phyloP scores from a whole-genome alignment of 345 rosid species.

The Ceriops tagal region DNA sequence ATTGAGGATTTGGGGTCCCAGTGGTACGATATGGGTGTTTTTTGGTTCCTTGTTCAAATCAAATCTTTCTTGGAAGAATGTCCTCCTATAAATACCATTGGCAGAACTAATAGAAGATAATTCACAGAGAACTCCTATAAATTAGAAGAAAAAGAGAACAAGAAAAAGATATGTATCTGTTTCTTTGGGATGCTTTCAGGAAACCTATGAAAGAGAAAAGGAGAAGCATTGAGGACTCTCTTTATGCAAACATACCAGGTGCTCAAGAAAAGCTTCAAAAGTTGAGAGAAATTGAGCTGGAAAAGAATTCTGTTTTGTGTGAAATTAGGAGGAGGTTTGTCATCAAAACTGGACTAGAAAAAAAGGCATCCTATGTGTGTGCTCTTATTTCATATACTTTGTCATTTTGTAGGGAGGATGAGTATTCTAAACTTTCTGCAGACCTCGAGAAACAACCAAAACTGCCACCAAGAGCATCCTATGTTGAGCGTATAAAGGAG shows the following conservation, averaged over 20 bases:
- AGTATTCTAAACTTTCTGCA: slow-evolving; percentile 39
- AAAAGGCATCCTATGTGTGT: background rate
- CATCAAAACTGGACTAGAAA: background rate
- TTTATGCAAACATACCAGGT: slow-evolving; percentile 47
- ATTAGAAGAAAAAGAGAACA: background rate
- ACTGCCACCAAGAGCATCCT: slow-evolving; percentile 52
- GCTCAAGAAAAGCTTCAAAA: slow-evolving; percentile 51
- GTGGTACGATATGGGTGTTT: slow-evolving; percentile 42
- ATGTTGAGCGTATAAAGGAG: slow-evolving; percentile 65
- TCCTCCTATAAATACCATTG: background rate
- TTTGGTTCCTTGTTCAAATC: background rate
- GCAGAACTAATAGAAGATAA: background rate
- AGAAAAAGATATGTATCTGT: no score
- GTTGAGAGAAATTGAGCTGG: slow-evolving; percentile 52
- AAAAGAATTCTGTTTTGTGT: slow-evolving; percentile 43
- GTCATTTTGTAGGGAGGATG: slow-evolving; percentile 52
- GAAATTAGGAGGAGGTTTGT: slow-evolving; percentile 57
- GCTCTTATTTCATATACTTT: background rate
- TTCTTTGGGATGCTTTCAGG: slow-evolving; percentile 50
- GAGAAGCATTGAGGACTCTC: slow-evolving; percentile 52
- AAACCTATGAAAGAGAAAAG: slow-evolving; percentile 52
- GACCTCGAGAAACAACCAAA: slow-evolving; percentile 50
- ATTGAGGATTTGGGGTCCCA: slow-evolving; percentile 42
- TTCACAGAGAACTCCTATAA: background rate
- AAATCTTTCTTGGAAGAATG: slow-evolving; percentile 4